Evolutionary conservation across 305 asterid species (phyloP), one percentile per base, ranked within the genome.

Genomic region (Fraxinus dipetala): DNA sequence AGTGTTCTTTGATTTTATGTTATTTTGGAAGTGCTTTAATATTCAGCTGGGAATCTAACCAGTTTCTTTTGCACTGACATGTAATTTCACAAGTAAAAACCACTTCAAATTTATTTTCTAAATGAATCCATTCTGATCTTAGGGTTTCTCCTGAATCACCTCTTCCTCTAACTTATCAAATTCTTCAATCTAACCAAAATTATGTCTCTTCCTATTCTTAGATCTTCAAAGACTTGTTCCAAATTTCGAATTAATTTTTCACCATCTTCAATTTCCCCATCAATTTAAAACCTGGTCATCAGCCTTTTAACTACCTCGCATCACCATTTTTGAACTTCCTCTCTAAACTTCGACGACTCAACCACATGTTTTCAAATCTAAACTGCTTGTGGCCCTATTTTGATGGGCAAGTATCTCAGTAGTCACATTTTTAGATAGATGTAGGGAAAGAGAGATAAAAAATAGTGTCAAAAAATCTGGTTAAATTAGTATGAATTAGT

Each of bases 391-490:
- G 69, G 28, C 69, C 30, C 69, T 59, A 20, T 59, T 65, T 65
- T 65, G 72, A 26, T 65, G 72, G 34, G 34, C 34, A 22, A 31
- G 16, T 65, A 65, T 65, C 30, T 65, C n/a, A 65, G 34, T 26
- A 26, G 32, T 65, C 34, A 24, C 18, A 4, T 24, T 10, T 26
- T 24, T 65, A 65, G 69, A 65, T 65, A 3, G 35, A 51, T 65
- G 99, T 65, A 11, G 34, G 35, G 72, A 11, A 65, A 24, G 34
- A 22, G 34, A 22, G 2, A 61, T 7, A 26, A 65, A 91, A 24
- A 24, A 65, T 65, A 9, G 72, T 24, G 26, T 26, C 72, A 24
- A 35, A 26, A 9, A 65, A 2, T 10, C 35, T 24, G 72, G 35
- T 65, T 65, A 9, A 65, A 26, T 65, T 24, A 3, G n/a, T 65